Percentiles rank a stretch among this genome's conserved stretches.
Evolutionary conservation across 805 yeast genomes (phyloP).

Genomic region (Lachancea sp.): DNA sequence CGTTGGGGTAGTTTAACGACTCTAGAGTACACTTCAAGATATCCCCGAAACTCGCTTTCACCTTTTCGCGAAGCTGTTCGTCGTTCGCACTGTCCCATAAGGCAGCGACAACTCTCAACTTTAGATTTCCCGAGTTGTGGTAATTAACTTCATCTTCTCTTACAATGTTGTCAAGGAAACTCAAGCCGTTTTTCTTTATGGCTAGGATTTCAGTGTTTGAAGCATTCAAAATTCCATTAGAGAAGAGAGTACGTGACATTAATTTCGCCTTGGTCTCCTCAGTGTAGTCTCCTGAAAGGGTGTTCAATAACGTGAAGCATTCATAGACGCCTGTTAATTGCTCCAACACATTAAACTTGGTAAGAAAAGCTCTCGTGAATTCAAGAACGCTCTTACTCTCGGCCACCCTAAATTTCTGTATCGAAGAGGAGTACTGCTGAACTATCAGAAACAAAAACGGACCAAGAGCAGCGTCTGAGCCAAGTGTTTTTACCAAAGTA

Average conservation of each 20-base stretch:
- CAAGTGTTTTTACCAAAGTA: constrained; percentile 70
- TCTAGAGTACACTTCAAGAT: constrained; percentile 23
- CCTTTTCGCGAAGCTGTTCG: constrained; percentile 10
- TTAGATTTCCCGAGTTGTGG: constrained; percentile 35
- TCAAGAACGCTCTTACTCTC: constrained; percentile 67
- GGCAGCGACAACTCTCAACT: constrained; percentile 47
- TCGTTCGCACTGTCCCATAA: constrained; percentile 37
- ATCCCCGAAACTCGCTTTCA: constrained; percentile 24
- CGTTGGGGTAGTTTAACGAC: constrained; percentile 12
- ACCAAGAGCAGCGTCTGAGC: constrained; percentile 59
- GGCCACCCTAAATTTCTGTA: constrained; percentile 48
- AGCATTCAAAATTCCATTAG: constrained; percentile 50
- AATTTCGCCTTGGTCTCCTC: constrained; percentile 33
- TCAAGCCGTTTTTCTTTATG: constrained; percentile 47
- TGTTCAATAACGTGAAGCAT: constrained; percentile 38
- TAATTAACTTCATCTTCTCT: constrained; percentile 33
- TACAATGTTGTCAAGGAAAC: constrained; percentile 50
- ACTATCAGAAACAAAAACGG: constrained; percentile 73
- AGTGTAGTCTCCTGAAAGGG: constrained; percentile 42
- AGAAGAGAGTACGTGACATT: constrained; percentile 53
- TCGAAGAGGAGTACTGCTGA: constrained; percentile 59
- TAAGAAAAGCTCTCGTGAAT: constrained; percentile 63
- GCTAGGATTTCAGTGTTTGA: constrained; percentile 42
- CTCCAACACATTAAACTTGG: constrained; percentile 59
- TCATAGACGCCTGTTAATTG: constrained; percentile 52